Percentiles rank a stretch among this genome's conserved stretches.
Evolutionary conservation across 257 asterid genomes (phyloP).

Genomic region (Sherardia arvensis): DNA sequence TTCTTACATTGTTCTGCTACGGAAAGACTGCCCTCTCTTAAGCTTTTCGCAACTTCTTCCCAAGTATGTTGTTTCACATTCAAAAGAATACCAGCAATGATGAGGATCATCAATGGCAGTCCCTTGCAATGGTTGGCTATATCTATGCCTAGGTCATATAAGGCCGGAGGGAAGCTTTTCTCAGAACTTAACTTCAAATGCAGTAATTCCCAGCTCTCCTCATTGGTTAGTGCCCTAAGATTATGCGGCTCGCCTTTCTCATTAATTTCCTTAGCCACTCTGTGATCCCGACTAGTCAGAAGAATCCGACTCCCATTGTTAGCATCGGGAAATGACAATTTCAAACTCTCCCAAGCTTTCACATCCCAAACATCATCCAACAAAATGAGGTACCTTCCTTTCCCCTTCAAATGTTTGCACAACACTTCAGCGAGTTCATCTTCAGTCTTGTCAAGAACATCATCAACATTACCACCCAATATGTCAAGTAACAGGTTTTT

Average conservation of each 20-base stretch:
- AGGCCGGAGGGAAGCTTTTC: neutral
- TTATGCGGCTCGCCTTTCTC: neutral
- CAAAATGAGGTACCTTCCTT: neutral
- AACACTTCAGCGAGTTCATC: neutral
- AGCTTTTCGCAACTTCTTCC: neutral
- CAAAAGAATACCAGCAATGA: neutral
- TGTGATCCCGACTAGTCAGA: neutral
- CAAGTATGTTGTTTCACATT: neutral
- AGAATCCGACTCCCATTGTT: neutral
- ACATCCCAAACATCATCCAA: conserved; percentile 5
- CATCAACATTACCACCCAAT: neutral
- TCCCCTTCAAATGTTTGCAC: neutral
- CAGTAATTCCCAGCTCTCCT: neutral
- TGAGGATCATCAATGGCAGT: neutral
- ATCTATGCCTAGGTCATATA: neutral
- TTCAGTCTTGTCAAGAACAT: neutral
- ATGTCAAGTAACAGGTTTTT: neutral
- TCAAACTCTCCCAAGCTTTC: neutral
- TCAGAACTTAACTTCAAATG: neutral
- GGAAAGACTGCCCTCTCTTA: neutral
- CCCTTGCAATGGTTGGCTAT: neutral
- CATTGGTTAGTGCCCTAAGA: neutral
- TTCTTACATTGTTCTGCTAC: neutral
- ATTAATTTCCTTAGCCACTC: neutral
- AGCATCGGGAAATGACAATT: neutral